These are phyloP conservation scores for Suhomyces vadensis DNA, from an alignment of 805 yeast genomes.

Conservation along the genomic window DNA sequence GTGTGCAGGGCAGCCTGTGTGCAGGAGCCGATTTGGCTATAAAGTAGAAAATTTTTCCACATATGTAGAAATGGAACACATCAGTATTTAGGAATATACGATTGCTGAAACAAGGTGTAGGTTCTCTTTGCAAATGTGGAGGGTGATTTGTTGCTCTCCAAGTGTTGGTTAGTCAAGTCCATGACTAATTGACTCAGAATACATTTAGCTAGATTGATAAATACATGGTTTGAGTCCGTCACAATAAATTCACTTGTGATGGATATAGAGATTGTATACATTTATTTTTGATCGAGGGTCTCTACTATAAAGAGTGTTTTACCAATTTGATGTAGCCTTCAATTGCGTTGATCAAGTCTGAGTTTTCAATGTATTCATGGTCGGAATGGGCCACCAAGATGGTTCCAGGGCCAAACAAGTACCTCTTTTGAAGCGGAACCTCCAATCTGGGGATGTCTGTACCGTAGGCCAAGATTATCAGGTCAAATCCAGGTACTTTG, in stretches of 20 bases:
- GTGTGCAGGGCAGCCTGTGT: constrained; percentile 1
- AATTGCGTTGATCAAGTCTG: constrained; percentile 51
- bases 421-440: constrained; percentile 34
- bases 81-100: constrained; percentile 2
- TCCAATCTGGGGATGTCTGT: constrained; percentile 41
- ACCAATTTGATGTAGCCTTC: constrained; percentile 53
- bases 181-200: constrained; percentile 12
- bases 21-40: too few relatives aligned
- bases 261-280: constrained; percentile 51
- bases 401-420: constrained; percentile 68
- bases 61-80: too few relatives aligned
- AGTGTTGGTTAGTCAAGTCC: constrained; percentile 3
- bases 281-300: constrained; percentile 10
- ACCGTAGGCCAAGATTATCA: constrained; percentile 48
- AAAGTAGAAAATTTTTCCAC: too few relatives aligned
- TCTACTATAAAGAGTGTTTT: too few relatives aligned
- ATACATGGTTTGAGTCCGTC: constrained; percentile 51
- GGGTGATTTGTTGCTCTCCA: not conserved
- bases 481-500: constrained; percentile 66
- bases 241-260: constrained; percentile 31
- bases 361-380: constrained; percentile 51
- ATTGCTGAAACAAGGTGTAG: not conserved
- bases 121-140: not conserved
- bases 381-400: constrained; percentile 62
- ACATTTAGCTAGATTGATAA: constrained; percentile 34